A percentile compares a stretch with the other conserved stretches of the same genome.
These are phyloP conservation scores for Epichloe elymi DNA, from an alignment of 2,329 filamentous ascomycete species.

Conservation along the genomic window DNA sequence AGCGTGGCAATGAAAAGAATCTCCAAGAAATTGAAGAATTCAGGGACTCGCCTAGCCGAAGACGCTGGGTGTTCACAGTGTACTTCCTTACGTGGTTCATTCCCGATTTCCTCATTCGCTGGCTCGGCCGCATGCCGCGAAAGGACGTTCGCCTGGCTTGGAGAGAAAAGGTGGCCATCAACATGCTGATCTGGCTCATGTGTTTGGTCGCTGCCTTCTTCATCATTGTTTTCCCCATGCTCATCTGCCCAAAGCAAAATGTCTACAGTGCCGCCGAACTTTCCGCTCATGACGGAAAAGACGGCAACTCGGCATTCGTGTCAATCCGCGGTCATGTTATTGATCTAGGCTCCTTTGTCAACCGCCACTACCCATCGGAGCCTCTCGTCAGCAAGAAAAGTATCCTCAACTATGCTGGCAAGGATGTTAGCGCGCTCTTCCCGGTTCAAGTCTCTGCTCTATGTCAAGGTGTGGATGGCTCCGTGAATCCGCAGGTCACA, in stretches of 20 bases:
- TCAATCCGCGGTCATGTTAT: slow-evolving; percentile 85
- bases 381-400: slow-evolving; percentile 40
- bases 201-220: slow-evolving; percentile 74
- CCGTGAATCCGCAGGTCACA: slow-evolving; percentile 56
- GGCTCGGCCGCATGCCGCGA: slow-evolving; percentile 71
- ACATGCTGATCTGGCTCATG: slow-evolving; percentile 87
- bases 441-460: slow-evolving; percentile 88
- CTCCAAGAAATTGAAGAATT: slow-evolving; percentile 84
- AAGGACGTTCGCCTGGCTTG: slow-evolving; percentile 88
- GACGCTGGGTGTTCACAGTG: slow-evolving; percentile 80
- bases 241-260: slow-evolving; percentile 86
- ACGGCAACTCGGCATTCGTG: slow-evolving; percentile 50
- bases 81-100: slow-evolving; percentile 76
- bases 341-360: slow-evolving; percentile 60
- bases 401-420: slow-evolving; percentile 70
- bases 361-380: slow-evolving; percentile 54
- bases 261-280: slow-evolving; percentile 75
- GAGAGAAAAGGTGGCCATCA: slow-evolving; percentile 97
- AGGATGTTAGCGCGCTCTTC: slow-evolving; percentile 80
- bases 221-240: slow-evolving; percentile 71
- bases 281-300: slow-evolving; percentile 58
- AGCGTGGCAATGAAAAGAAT: slow-evolving; percentile 84
- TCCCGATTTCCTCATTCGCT: slow-evolving; percentile 69
- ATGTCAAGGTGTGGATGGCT: slow-evolving; percentile 62
- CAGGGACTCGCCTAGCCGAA: slow-evolving; percentile 63